A percentile compares a stretch with the other conserved stretches of the same genome.
phyloP scores from a whole-genome alignment of 2,329 filamentous ascomycete genomes.

The Alternaria panax region DNA sequence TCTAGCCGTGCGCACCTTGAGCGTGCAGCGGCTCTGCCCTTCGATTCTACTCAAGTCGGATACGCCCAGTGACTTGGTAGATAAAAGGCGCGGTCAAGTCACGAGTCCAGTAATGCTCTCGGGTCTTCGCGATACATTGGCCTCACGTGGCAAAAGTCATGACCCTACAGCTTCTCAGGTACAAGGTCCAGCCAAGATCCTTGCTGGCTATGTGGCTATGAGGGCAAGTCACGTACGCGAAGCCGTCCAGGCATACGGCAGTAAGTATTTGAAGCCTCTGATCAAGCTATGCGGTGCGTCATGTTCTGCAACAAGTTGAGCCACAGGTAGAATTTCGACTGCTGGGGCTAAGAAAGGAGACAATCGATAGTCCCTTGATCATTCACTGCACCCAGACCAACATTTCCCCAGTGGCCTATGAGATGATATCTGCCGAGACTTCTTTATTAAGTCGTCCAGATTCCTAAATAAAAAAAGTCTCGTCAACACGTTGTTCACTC shows the following conservation, averaged over 20 bases:
- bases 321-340: conserved; percentile 2
- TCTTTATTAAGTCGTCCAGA: conserved; percentile 41
- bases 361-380: conserved; percentile 42
- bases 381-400: conserved; percentile 38
- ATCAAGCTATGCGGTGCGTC: conserved; percentile 25
- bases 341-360: conserved; percentile 26
- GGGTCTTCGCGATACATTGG: conserved; percentile 22
- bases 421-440: conserved; percentile 39
- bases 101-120: conserved; percentile 19
- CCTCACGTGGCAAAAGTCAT: conserved; percentile 33
- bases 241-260: conserved; percentile 25
- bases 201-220: conserved; percentile 22
- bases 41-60: conserved; percentile 20
- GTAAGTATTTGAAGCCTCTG: conserved; percentile 13
- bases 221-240: conserved; percentile 22
- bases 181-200: conserved; percentile 35
- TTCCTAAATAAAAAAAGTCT: conserved; percentile 32
- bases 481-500: conserved; percentile 28
- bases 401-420: conserved; percentile 31
- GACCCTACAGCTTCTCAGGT: conserved; percentile 10
- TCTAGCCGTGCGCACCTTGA: not conserved
- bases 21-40: conserved; percentile 9
- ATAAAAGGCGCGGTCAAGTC: conserved; percentile 5
- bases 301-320: conserved; percentile 21
- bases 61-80: conserved; percentile 16